phyloP scores from a whole-genome alignment of 306 rosid genomes.

The Prunus salicina region DNA sequence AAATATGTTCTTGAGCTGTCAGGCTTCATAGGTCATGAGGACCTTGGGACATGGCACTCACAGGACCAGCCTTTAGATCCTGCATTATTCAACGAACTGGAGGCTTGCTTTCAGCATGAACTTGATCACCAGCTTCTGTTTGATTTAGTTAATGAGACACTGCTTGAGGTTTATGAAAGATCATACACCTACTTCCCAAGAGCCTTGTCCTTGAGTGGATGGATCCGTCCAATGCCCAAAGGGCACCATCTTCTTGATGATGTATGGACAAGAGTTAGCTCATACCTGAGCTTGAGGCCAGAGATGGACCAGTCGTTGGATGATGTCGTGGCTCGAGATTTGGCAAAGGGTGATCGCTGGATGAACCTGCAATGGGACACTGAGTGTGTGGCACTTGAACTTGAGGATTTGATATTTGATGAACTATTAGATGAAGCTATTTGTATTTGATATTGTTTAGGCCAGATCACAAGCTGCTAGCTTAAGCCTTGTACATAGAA shows the following conservation, averaged over 20 bases:
- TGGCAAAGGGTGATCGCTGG: slow-evolving; percentile 59
- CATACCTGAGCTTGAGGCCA: slow-evolving; percentile 56
- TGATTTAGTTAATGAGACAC: slow-evolving; percentile 59
- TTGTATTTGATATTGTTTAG: slow-evolving; percentile 24
- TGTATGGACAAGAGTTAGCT: slow-evolving; percentile 45
- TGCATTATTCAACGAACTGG: slow-evolving; percentile 45
- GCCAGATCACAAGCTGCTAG: background rate
- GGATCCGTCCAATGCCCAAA: slow-evolving; percentile 45
- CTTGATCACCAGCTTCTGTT: slow-evolving; percentile 60
- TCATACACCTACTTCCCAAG: slow-evolving; percentile 61
- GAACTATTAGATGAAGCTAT: slow-evolving; percentile 73
- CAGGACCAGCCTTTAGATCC: slow-evolving; percentile 53
- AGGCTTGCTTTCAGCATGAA: slow-evolving; percentile 35
- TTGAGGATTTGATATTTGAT: slow-evolving; percentile 69
- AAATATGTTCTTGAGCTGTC: slow-evolving; percentile 57
- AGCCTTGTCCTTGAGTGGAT: slow-evolving; percentile 42
- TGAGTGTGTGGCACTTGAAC: slow-evolving; percentile 64
- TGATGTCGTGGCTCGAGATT: slow-evolving; percentile 65
- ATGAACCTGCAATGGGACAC: slow-evolving; percentile 69
- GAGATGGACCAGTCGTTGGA: slow-evolving; percentile 77
- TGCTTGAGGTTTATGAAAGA: slow-evolving; percentile 48
- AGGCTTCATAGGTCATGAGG: slow-evolving; percentile 49
- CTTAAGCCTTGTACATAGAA: background rate
- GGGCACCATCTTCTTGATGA: slow-evolving; percentile 54
- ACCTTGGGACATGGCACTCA: slow-evolving; percentile 38